phyloP scores from a whole-genome alignment of 1,284 basidiomycete genomes.

The Cutaneotrichosporon sp. region DNA sequence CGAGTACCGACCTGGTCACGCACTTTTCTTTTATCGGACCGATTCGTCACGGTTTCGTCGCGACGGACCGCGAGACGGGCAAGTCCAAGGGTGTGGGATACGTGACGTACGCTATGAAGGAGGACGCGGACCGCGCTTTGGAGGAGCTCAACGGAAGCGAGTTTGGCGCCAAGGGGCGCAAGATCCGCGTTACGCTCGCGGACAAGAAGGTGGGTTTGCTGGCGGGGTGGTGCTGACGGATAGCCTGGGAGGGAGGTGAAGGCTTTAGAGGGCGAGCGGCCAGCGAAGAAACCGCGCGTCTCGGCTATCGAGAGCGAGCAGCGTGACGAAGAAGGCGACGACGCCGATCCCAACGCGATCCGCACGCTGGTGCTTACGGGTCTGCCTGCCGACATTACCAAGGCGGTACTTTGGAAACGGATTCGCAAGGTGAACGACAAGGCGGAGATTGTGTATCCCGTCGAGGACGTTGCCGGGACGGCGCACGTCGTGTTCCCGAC shows the following conservation, averaged over 20 bases:
- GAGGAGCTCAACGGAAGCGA: slow-evolving; percentile 55
- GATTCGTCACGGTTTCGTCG: slow-evolving; percentile 88
- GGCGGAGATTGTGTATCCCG: slow-evolving; percentile 59
- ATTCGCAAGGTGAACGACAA: slow-evolving; percentile 66
- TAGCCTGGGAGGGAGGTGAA: slow-evolving; percentile 13
- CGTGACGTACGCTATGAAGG: slow-evolving; percentile 81
- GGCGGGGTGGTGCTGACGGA: background rate
- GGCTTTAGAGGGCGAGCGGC: slow-evolving; percentile 1
- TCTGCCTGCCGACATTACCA: slow-evolving; percentile 61
- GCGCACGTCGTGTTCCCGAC: slow-evolving; percentile 74
- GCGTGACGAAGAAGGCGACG: background rate
- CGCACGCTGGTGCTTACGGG: slow-evolving; percentile 74
- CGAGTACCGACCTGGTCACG: slow-evolving; percentile 81
- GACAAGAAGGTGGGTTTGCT: slow-evolving; percentile 59
- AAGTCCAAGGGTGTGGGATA: slow-evolving; percentile 97
- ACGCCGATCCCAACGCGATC: slow-evolving; percentile 65
- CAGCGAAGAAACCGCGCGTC: slow-evolving; percentile 17
- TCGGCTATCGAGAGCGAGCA: slow-evolving; percentile 4
- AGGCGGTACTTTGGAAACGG: slow-evolving; percentile 81
- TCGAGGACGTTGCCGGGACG: slow-evolving; percentile 50
- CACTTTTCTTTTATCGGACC: slow-evolving; percentile 95
- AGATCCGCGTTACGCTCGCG: slow-evolving; percentile 72
- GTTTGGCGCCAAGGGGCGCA: slow-evolving; percentile 57
- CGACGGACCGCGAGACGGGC: slow-evolving; percentile 63
- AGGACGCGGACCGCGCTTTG: slow-evolving; percentile 78